Conservation (phyloP, 2,329 filamentous ascomycete species). For the Beauveria rudraprayagi region DNA sequence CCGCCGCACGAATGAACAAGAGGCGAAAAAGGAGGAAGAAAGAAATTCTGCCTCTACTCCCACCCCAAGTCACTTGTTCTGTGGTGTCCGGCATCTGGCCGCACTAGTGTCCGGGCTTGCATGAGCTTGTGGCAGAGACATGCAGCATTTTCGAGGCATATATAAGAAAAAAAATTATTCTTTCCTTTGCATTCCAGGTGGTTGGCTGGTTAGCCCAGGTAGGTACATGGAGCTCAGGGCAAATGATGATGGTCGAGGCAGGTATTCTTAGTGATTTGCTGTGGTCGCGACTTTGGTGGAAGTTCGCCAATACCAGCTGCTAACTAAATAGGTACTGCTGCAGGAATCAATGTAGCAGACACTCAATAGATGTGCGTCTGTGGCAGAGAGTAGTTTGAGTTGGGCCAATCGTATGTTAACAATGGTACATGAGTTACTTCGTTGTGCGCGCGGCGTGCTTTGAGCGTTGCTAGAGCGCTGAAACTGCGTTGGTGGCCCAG, state of each 20-base stretch:
- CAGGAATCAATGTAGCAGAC: not conserved
- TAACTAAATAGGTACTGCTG: too few species aligned
- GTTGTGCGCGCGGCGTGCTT: too few species aligned
- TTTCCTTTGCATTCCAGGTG: not conserved
- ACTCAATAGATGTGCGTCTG: not conserved
- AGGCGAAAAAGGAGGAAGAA: not conserved
- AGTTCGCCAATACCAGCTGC: too few species aligned
- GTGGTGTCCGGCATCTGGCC: constrained; percentile 1
- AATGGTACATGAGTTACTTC: too few species aligned
- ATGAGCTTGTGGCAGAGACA: constrained; percentile 7
- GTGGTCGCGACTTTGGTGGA: too few species aligned
- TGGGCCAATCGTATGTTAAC: not conserved
- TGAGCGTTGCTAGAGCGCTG: not conserved
- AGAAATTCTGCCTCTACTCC: too few species aligned
- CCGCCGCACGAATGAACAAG: not conserved
- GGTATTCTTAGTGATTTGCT: not conserved
- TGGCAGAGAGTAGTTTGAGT: not conserved
- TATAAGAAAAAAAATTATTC: too few species aligned
- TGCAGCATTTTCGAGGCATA: constrained; percentile 5
- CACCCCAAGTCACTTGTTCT: too few species aligned
- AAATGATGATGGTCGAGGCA: not conserved
- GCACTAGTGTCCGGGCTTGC: constrained; percentile 8
- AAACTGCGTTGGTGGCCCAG: not conserved
- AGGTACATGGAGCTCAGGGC: not conserved
- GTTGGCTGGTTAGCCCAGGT: not conserved